Base-by-base conservation (phyloP, 306 rosid genomes). In the Sindora glabra region DNA sequence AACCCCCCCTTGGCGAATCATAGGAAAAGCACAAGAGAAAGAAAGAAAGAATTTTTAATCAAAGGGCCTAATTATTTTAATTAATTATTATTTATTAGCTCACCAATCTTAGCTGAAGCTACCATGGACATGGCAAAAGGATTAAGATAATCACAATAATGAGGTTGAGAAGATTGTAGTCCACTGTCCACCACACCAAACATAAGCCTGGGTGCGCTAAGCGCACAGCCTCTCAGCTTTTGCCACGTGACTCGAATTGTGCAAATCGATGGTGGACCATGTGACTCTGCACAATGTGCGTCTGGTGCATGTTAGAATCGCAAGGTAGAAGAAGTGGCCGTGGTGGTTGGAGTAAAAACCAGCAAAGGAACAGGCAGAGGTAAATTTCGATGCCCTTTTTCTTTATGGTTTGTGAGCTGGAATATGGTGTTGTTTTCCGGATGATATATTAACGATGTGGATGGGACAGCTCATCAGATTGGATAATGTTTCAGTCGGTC, bases 1-100 rank as follows among this genome's bases (percentile, higher is more conserved):
- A 16, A 47, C 69, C 13, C 26, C 15, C 4, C 57, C 15, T 0
- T 26, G 69, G 78, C 68, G 57, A 47, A 63, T 63, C 67, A 53
- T 58, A 73, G 57, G 58, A 76, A 69, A 69, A 69, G 70, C 23
- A 51, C 13, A 5, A 29, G 48, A 16, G 23, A 10, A 50, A 8
- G 12, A 15, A 18, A 34, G 11, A 11, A 22, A 5, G 0, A 13
- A 4, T 21, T 32, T 26, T 12, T 56, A 41, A 26, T 9, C 5
- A 15, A 26, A 18, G 25, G 51, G 23, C 2, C 41, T 59, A 25
- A 59, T 59, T 41, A 41, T 39, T 40, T 29, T n/a, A 56, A 46
- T 47, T 47, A n/a, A 40, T 32, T 30, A 45, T 38, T 11, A 27
- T n/a, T n/a, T n/a, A n/a, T n/a, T n/a, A n/a, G n/a, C n/a, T n/a